These are phyloP conservation scores for Eremothecium gossypii DNA, from an alignment of 1,139 yeast genomes.

Conservation along the genomic window DNA sequence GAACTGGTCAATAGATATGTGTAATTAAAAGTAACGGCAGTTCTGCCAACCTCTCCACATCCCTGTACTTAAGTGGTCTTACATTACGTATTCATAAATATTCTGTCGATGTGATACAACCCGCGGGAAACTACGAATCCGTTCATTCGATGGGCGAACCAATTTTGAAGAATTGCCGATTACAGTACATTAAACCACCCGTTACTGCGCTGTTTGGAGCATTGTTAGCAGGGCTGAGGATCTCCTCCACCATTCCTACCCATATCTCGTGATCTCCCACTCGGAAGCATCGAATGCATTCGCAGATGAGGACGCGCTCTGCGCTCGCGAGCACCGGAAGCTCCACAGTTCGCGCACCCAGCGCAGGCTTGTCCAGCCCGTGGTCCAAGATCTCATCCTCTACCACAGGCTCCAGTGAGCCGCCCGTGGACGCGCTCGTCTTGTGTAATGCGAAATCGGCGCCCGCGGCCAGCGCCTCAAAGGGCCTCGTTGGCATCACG, in stretches of 20 bases:
- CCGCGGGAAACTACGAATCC: no score
- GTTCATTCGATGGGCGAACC: constrained; percentile 31
- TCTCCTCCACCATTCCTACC: constrained; percentile 61
- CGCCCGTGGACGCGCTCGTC: constrained; percentile 5
- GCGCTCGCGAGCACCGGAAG: constrained; percentile 55
- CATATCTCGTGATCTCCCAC: constrained; percentile 83
- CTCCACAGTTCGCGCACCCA: constrained; percentile 16
- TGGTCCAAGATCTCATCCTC: not conserved
- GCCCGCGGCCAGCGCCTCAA: constrained; percentile 30
- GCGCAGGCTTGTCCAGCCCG: not conserved
- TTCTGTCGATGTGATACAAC: no score
- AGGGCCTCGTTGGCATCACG: constrained; percentile 35
- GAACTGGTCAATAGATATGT: constrained; percentile 8
- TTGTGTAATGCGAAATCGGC: constrained; percentile 23
- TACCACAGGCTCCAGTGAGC: not conserved
- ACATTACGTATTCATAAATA: not conserved
- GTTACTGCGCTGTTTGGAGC: constrained; percentile 28
- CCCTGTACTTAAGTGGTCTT: constrained; percentile 19
- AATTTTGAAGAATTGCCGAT: constrained; percentile 50
- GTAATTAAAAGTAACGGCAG: no score
- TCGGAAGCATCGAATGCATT: constrained; percentile 41
- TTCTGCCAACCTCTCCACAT: constrained; percentile 20
- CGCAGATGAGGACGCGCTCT: constrained; percentile 58
- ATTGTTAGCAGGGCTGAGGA: constrained; percentile 21
- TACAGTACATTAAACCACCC: constrained; percentile 61